phyloP scores from a whole-genome alignment of 768 basidiomycete genomes.

The Boletellus emodensis region DNA sequence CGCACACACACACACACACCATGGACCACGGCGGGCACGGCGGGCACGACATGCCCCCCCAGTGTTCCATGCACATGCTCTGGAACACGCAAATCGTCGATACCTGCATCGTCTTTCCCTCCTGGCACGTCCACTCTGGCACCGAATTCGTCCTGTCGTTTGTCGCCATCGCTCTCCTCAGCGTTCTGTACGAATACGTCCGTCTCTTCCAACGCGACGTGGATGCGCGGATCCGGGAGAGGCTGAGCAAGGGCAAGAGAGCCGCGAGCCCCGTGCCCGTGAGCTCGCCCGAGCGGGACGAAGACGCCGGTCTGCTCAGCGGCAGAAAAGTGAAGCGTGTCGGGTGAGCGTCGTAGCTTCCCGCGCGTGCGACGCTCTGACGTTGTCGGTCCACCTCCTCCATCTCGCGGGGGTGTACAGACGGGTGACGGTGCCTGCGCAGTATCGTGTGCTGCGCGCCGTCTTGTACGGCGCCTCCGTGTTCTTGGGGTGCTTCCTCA shows the following conservation, averaged over 20 bases:
- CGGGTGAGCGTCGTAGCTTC: conserved; percentile 38
- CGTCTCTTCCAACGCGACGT: conserved; percentile 57
- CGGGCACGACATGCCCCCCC: conserved; percentile 44
- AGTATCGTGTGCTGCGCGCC: conserved; percentile 49
- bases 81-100: conserved; percentile 80
- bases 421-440: conserved; percentile 5
- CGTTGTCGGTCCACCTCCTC: conserved; percentile 39
- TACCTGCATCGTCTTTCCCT: conserved; percentile 76
- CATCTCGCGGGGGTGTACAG: no score
- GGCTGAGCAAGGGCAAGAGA: conserved; percentile 46
- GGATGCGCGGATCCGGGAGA: conserved; percentile 53
- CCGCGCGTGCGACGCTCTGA: no score
- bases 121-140: conserved; percentile 68
- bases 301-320: conserved; percentile 53
- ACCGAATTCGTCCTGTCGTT: conserved; percentile 61
- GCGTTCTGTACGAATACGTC: conserved; percentile 79
- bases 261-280: conserved; percentile 32
- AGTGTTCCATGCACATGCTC: conserved; percentile 79
- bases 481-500: conserved; percentile 83
- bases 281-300: conserved; percentile 41
- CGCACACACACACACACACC: no score
- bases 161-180: conserved; percentile 58
- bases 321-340: conserved; percentile 38
- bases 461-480: no score
- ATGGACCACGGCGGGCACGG: conserved; percentile 33